Evolutionary conservation across 2,329 filamentous ascomycete genomes (phyloP), one percentile per base, ranked within the genome.

Genomic region (Cladosporium oxysporum): DNA sequence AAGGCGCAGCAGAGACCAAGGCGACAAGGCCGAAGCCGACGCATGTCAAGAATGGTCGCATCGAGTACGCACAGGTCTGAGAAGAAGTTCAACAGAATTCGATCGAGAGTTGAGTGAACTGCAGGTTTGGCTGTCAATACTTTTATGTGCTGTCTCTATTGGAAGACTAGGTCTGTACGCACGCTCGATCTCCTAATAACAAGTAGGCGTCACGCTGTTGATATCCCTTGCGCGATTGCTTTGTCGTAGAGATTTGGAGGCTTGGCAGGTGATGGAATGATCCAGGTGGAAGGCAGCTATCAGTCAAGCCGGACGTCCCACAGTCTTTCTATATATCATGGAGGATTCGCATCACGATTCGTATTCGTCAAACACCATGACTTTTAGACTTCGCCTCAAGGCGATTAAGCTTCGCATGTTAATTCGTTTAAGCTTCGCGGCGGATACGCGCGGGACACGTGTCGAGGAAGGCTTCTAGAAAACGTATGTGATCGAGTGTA

Each of bases 201-300:
- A 47, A 47, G 41, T 47, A 47, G 41, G 3, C 23, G 29, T 55
- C 52, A 33, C 52, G n/a, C 52, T 21, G 18, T 33, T 18, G 16
- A 37, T 26, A 60, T 47, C 58, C 58, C 58, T 60, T 60, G 58
- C 58, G 60, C 49, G 49, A 23, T 18, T 37, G 49, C 60, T 62
- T 62, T 62, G 60, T 62, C 21, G n/a, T 37, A 6, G 35, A n/a
- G 31, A 18, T 21, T 29, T 37, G n/a, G 58, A 21, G 31, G 60
- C 31, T 62, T 53, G 29, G 49, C 60, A 10, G 11, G 33, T 44
- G 49, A 44, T 62, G 49, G 49, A 53, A 53, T 62, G 47, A 33
- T 41, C 8, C 31, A 53, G 49, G 1, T 44, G n/a, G 10, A 33
- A 21, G 21, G 6, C 23, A 16, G 26, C 18, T 12, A n/a, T 53